phyloP scores from a whole-genome alignment of 352 stramenopile species.

The Detonula confervacea region DNA sequence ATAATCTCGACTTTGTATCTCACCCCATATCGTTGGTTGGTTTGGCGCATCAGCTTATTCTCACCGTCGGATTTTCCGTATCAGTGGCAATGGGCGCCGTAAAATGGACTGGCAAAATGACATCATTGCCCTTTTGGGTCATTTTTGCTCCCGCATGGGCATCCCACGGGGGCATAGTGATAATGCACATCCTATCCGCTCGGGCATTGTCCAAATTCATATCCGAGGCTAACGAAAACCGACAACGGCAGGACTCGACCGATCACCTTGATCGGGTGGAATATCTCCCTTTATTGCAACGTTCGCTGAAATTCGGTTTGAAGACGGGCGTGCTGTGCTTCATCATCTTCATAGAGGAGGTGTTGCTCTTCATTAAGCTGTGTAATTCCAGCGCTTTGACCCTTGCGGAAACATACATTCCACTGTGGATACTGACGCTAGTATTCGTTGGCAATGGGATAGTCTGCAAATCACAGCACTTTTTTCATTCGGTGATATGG shows the following conservation, averaged over 20 bases:
- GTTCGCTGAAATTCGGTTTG: slow-evolving; percentile 80
- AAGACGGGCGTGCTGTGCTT: slow-evolving; percentile 83
- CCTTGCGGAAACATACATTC: slow-evolving; percentile 60
- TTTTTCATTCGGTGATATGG: slow-evolving; percentile 73
- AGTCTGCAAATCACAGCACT: slow-evolving; percentile 83
- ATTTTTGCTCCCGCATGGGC: slow-evolving; percentile 76
- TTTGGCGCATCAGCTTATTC: slow-evolving; percentile 76
- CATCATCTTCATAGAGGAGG: slow-evolving; percentile 79
- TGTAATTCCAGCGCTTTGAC: slow-evolving; percentile 45
- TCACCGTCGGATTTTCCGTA: slow-evolving; percentile 74
- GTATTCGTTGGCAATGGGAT: slow-evolving; percentile 75
- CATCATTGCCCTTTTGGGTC: slow-evolving; percentile 71
- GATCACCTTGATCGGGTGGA: slow-evolving; percentile 82
- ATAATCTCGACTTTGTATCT: too few relatives aligned
- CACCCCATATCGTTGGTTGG: too few relatives aligned
- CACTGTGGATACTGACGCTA: slow-evolving; percentile 76
- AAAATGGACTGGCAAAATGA: slow-evolving; percentile 68
- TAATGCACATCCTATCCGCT: slow-evolving; percentile 69
- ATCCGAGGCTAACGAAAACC: slow-evolving; percentile 74
- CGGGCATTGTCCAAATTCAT: slow-evolving; percentile 81
- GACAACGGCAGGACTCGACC: slow-evolving; percentile 74
- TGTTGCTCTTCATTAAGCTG: slow-evolving; percentile 75
- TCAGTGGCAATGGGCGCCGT: slow-evolving; percentile 66
- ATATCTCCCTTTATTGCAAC: slow-evolving; percentile 80
- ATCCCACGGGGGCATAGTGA: slow-evolving; percentile 72